Base-by-base conservation (phyloP, 2,329 filamentous ascomycete species). In the Plenodomus tracheiphilus region DNA sequence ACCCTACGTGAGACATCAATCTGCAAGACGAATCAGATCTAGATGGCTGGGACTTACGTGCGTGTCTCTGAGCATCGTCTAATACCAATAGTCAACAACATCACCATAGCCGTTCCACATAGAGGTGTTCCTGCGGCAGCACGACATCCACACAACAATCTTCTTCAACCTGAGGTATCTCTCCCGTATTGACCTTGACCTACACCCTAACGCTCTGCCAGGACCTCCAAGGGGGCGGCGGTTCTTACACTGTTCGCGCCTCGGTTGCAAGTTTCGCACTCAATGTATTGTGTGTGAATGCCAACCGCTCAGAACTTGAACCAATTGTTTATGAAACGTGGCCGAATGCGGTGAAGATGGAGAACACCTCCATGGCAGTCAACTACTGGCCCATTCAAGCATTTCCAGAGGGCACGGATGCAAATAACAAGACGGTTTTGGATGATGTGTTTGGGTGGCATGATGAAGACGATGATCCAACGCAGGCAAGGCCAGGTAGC, bases 91-190 rank as follows among this genome's bases (percentile, higher is more conserved):
- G 43, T 50, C 35, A 50, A 50, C 16, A 50, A 50, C 10, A 46
- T 50, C n/a, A 50, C 47, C 8, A 50, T 50, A 42, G 47, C 47
- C 2, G 39, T 50, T 3, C 47, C 47, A 13, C 47, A 50, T 2
- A 44, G 47, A 17, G 47, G 47, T 0, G 40, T 50, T 3, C 47
- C 47, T 11, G 43, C 42, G 34, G 47, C 47, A 42, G 47, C 43
- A 34, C 43, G 47, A 18, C 41, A 41, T 21, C 37, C 39, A 5
- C 19, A 42, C 11, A 50, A 50, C 8, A 39, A 46, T 3, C 16
- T 50, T 17, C 32, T 49, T 1, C 47, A 49, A n/a, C 47, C 47
- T 11, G 47, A 49, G 16, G 47, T 41, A 22, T 46, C 1, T 1
- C 18, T 19, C 3, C 11, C 15, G 2, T 2, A 22, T 45, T 3